Percentiles rank a stretch among this genome's conserved stretches.
Conservation (phyloP, 2,329 filamentous ascomycete species). For the Xylaria multiplex region DNA sequence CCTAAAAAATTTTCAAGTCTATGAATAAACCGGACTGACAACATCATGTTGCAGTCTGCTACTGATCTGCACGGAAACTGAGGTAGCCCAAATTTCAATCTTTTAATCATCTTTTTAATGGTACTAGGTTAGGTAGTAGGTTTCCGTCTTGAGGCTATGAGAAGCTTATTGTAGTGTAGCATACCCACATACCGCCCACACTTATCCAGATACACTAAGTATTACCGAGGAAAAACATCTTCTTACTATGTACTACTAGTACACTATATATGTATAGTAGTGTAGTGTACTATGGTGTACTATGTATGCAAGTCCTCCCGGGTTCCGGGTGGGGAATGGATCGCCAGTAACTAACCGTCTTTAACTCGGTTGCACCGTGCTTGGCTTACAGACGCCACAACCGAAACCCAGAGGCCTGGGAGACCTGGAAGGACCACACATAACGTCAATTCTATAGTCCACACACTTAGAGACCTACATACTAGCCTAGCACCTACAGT, state of each 20-base stretch:
- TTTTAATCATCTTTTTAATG: slow-evolving; percentile 5
- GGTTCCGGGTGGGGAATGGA: slow-evolving; percentile 24
- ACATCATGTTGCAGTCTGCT: slow-evolving; percentile 18
- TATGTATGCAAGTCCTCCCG: slow-evolving; percentile 8
- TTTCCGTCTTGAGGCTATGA: background rate
- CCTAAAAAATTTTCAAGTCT: slow-evolving; percentile 5
- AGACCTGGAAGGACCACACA: slow-evolving; percentile 34
- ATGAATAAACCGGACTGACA: slow-evolving; percentile 3
- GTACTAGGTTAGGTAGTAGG: background rate
- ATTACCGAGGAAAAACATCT: slow-evolving; percentile 13
- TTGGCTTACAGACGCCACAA: slow-evolving; percentile 30
- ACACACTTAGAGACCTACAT: background rate
- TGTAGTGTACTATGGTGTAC: background rate
- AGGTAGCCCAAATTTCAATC: slow-evolving; percentile 18
- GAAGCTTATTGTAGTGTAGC: background rate
- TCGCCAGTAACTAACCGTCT: slow-evolving; percentile 20
- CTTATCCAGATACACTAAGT: no score
- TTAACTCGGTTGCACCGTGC: slow-evolving; percentile 34
- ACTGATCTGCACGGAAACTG: slow-evolving; percentile 2
- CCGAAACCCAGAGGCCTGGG: slow-evolving; percentile 33
- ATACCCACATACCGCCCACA: no score
- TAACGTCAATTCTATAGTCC: slow-evolving; percentile 9
- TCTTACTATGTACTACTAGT: background rate
- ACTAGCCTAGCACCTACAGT: no score
- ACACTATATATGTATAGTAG: no score